These are phyloP conservation scores for Amaranthus cruentus DNA, from an alignment of 148 eudicot species.

Conservation along the genomic window DNA sequence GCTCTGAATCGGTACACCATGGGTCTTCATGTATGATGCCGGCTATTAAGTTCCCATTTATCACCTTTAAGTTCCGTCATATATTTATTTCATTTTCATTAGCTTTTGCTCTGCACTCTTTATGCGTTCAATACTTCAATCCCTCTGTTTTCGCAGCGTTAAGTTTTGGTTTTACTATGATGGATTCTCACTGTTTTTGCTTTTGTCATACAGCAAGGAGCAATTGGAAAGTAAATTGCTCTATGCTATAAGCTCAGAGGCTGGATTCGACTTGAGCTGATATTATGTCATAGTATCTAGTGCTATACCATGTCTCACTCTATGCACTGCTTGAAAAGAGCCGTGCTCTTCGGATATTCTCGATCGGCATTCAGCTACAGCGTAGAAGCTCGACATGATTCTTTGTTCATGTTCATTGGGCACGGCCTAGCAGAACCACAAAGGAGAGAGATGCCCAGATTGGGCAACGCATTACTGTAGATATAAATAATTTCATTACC, in stretches of 20 bases:
- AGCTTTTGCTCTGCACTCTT: neutral
- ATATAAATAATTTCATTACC: slow-evolving; percentile 22
- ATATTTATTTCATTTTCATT: neutral
- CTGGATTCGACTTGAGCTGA: slow-evolving; percentile 94
- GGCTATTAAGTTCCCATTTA: neutral
- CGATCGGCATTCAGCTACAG: slow-evolving; percentile 8
- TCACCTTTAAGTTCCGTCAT: neutral
- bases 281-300: neutral
- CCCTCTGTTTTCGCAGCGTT: neutral
- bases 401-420: neutral
- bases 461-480: slow-evolving; percentile 16
- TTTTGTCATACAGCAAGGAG: slow-evolving; percentile 54
- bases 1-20: too few relatives aligned
- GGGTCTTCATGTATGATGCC: too few relatives aligned
- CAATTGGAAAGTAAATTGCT: slow-evolving; percentile 85
- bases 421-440: neutral
- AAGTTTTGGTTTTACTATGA: neutral
- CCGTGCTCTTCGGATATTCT: slow-evolving; percentile 12
- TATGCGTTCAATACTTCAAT: neutral
- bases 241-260: slow-evolving; percentile 88
- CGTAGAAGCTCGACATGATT: neutral
- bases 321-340: neutral
- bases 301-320: slow-evolving; percentile 5
- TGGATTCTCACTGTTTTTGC: neutral
- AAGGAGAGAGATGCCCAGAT: slow-evolving; percentile 9